phyloP scores from a whole-genome alignment of 306 rosid species.

The Ziziphus jujuba region DNA sequence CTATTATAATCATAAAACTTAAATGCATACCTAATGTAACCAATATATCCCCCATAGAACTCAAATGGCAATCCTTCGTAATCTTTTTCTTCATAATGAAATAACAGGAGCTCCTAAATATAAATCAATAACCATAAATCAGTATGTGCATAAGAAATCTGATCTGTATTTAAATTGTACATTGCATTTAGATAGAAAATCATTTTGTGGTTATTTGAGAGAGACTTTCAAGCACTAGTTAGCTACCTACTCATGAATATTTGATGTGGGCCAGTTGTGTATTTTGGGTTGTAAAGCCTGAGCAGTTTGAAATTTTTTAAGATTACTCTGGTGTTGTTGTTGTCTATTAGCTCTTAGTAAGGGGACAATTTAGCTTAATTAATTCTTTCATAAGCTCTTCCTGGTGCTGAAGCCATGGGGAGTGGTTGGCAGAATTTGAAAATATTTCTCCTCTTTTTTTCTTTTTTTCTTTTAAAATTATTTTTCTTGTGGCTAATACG shows the following conservation, averaged over 20 bases:
- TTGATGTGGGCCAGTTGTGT: background rate
- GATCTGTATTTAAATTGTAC: background rate
- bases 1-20: slow-evolving; percentile 15
- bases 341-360: background rate
- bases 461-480: background rate
- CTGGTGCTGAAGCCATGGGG: background rate
- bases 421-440: background rate
- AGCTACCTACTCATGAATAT: background rate
- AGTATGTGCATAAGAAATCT: background rate
- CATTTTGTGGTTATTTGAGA: background rate
- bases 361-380: background rate
- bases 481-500: background rate
- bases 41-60: slow-evolving; percentile 92
- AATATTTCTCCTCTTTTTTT: background rate
- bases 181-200: background rate
- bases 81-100: slow-evolving; percentile 61
- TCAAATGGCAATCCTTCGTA: slow-evolving; percentile 86
- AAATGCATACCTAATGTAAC: slow-evolving; percentile 87
- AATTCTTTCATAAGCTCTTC: too few species aligned
- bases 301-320: too few species aligned
- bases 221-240: background rate
- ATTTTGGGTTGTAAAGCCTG: background rate
- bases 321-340: background rate
- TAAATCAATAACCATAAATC: slow-evolving; percentile 16
- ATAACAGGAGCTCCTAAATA: slow-evolving; percentile 76